Percentiles rank a stretch among this genome's conserved stretches.
These are phyloP conservation scores for Bretschneidera sinensis DNA, from an alignment of 345 rosid species.

Conservation along the genomic window DNA sequence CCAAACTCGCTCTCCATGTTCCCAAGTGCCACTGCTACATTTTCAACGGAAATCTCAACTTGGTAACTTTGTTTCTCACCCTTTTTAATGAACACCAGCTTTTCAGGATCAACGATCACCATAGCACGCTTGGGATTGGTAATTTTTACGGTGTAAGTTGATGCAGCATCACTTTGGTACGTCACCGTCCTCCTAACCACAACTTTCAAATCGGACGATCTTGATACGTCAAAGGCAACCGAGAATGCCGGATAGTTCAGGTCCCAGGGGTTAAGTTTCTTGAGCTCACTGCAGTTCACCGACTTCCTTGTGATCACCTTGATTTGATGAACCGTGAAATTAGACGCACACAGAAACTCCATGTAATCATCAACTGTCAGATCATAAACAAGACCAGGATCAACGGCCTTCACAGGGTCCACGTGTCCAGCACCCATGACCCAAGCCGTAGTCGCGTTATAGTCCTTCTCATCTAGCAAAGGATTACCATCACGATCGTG, in stretches of 20 bases:
- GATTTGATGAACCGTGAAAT: neutral
- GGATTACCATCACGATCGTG: slow-evolving; percentile 12
- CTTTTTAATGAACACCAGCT: neutral
- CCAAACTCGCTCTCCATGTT: neutral
- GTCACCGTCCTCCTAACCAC: slow-evolving; percentile 15
- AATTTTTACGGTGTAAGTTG: neutral
- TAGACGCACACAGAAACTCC: slow-evolving; percentile 17
- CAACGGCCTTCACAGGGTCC: slow-evolving; percentile 15
- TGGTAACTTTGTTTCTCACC: slow-evolving; percentile 11
- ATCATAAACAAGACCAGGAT: too few relatives aligned
- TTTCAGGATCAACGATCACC: slow-evolving; percentile 6
- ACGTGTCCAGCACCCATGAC: slow-evolving; percentile 23
- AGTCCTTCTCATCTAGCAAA: neutral
- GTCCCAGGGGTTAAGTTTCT: slow-evolving; percentile 12
- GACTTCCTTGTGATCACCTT: neutral
- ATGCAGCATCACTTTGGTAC: neutral
- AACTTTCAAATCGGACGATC: neutral
- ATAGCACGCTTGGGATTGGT: neutral
- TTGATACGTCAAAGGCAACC: slow-evolving; percentile 10
- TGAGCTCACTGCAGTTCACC: slow-evolving; percentile 7
- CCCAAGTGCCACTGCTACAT: neutral
- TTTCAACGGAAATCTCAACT: slow-evolving; percentile 4
- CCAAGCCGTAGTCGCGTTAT: neutral
- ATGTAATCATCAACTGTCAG: slow-evolving; percentile 11
- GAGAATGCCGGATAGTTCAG: slow-evolving; percentile 17